These are phyloP conservation scores for Trichoderma sp. DNA, from an alignment of 2,329 filamentous ascomycete genomes.

Conservation along the genomic window DNA sequence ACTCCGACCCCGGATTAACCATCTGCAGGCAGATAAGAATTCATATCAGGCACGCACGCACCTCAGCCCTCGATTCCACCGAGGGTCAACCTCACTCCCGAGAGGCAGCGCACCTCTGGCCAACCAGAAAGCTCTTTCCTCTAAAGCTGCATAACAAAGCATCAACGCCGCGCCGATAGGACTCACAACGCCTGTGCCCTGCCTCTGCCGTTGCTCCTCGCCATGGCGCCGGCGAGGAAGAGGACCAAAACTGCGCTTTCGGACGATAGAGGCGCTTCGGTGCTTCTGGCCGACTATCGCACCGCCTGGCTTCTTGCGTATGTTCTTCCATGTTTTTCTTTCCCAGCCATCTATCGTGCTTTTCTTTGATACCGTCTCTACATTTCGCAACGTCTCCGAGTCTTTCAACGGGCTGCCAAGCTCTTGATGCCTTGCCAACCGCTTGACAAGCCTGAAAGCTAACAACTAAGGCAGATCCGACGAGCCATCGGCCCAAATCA, in stretches of 20 bases:
- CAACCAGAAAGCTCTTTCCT: not conserved
- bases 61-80: not conserved
- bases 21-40: slow-evolving; percentile 5
- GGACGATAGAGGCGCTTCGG: slow-evolving; percentile 31
- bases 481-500: slow-evolving; percentile 39
- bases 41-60: not conserved
- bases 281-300: slow-evolving; percentile 39
- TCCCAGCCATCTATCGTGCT: not conserved
- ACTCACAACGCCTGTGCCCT: not conserved
- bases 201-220: not conserved
- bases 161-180: not conserved
- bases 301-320: slow-evolving; percentile 43
- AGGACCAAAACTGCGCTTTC: slow-evolving; percentile 31
- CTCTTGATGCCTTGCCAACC: not conserved
- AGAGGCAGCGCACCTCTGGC: slow-evolving; percentile 1
- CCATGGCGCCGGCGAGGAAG: slow-evolving; percentile 37
- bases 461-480: slow-evolving; percentile 33
- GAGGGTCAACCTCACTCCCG: not conserved
- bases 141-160: not conserved
- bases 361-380: not conserved
- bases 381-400: not conserved
- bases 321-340: slow-evolving; percentile 12
- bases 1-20: slow-evolving; percentile 3
- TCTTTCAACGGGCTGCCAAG: not conserved
- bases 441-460: not conserved